phyloP scores from a whole-genome alignment of 495 filamentous ascomycete species.

The Glonium stellatum region DNA sequence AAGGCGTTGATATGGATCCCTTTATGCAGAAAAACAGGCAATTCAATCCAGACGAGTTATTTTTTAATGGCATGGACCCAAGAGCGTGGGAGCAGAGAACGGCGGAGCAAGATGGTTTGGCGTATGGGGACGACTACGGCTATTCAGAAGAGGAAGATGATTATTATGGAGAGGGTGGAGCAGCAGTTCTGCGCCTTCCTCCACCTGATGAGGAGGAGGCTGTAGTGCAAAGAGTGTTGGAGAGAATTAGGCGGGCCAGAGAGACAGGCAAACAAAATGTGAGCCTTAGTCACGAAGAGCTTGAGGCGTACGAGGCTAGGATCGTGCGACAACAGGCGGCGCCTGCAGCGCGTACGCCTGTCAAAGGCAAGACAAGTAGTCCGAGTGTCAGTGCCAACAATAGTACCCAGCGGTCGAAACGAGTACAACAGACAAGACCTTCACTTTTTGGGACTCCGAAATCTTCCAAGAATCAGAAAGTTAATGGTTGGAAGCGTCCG shows the following conservation, averaged over 20 bases:
- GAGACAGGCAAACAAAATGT: constrained; percentile 22
- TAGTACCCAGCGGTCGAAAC: constrained; percentile 10
- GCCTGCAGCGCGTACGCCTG: constrained; percentile 24
- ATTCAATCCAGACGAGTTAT: constrained; percentile 26
- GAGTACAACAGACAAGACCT: constrained; percentile 13
- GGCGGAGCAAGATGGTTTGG: constrained; percentile 14
- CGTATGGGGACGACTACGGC: constrained; percentile 26
- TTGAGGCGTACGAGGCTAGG: constrained; percentile 19
- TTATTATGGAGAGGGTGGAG: constrained; percentile 13
- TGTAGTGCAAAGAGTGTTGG: constrained; percentile 21
- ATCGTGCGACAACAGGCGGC: constrained; percentile 10
- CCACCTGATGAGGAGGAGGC: constrained; percentile 17
- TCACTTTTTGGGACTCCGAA: constrained; percentile 6
- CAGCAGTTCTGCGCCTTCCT: constrained; percentile 8
- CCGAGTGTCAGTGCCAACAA: constrained; percentile 1
- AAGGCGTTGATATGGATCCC: constrained; percentile 23
- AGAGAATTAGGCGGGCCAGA: constrained; percentile 25
- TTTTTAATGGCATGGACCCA: constrained; percentile 29
- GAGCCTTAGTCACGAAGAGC: constrained; percentile 20
- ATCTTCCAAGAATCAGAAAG: constrained; percentile 3
- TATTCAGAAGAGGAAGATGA: constrained; percentile 21
- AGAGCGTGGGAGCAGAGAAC: constrained; percentile 24
- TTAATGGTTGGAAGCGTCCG: constrained; percentile 16
- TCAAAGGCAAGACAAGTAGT: constrained; percentile 6
- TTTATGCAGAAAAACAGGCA: constrained; percentile 13